Evolutionary conservation across 306 rosid species (phyloP).

Genomic region (Quercus alba): DNA sequence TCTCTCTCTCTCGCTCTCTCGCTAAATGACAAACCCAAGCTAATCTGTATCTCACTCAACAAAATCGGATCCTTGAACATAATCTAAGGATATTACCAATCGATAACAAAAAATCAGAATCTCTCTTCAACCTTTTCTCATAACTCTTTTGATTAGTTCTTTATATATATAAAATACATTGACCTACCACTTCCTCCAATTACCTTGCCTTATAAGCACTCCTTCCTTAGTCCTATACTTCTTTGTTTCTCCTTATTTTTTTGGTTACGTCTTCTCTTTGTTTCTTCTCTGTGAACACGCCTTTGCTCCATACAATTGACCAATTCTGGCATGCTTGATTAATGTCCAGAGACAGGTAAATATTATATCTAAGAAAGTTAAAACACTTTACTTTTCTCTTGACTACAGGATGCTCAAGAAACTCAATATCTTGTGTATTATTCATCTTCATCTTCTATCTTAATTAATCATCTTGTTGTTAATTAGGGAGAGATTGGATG

Average conservation of each 20-base stretch:
- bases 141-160: slow-evolving; percentile 23
- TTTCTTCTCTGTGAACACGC: slow-evolving; percentile 12
- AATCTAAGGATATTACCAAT: slow-evolving; percentile 15
- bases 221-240: slow-evolving; percentile 25
- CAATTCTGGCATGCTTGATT: slow-evolving; percentile 48
- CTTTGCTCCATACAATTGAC: slow-evolving; percentile 16
- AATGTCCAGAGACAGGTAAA: slow-evolving; percentile 53
- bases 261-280: background rate
- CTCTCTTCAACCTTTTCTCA: slow-evolving; percentile 15
- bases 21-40: background rate
- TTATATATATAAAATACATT: slow-evolving; percentile 25
- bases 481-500: slow-evolving; percentile 59
- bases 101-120: slow-evolving; percentile 4
- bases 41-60: background rate
- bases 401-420: no score
- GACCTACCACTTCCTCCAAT: slow-evolving; percentile 44
- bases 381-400: background rate
- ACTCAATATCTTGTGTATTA: background rate
- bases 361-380: background rate
- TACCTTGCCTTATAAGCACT: slow-evolving; percentile 44
- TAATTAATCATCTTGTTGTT: slow-evolving; percentile 11
- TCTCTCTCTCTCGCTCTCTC: background rate
- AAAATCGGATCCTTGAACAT: background rate
- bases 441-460: background rate
- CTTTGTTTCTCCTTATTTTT: background rate